These are phyloP conservation scores for Catunica adiposa DNA, from an alignment of 2,329 filamentous ascomycete species.

Conservation along the genomic window DNA sequence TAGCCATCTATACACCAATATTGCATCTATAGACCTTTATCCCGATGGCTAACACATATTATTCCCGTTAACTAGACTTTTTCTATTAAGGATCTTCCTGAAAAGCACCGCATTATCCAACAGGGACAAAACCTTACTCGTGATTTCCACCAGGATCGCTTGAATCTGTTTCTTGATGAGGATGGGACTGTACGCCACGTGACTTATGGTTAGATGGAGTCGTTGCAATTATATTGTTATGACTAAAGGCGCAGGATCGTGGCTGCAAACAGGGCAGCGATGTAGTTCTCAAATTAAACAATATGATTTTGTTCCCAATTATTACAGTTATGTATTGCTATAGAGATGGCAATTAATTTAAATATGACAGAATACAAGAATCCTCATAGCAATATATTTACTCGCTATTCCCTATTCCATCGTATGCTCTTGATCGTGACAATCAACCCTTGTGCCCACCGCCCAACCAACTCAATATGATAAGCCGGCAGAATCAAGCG, in stretches of 20 bases:
- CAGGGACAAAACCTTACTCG: constrained; percentile 41
- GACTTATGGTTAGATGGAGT: constrained; percentile 30
- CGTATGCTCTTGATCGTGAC: not conserved
- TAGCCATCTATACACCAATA: no score
- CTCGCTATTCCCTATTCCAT: no score
- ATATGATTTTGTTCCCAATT: no score
- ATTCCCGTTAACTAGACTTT: constrained; percentile 30
- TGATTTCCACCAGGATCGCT: constrained; percentile 35
- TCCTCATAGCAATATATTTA: no score
- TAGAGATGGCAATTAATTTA: no score
- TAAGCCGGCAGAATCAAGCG: not conserved
- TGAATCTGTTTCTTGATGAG: constrained; percentile 44
- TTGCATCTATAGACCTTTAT: no score
- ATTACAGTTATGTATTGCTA: no score
- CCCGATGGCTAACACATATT: not conserved
- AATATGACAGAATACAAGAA: no score
- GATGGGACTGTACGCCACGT: constrained; percentile 46
- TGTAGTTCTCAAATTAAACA: not conserved
- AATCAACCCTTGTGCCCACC: no score
- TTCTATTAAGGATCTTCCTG: constrained; percentile 41
- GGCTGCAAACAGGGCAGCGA: constrained; percentile 3
- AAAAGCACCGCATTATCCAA: constrained; percentile 38
- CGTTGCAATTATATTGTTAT: not conserved
- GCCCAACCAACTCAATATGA: no score
- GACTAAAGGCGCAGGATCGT: not conserved